Conservation (phyloP, 108 stramenopile genomes). For the Cylindrotheca fusiformis region DNA sequence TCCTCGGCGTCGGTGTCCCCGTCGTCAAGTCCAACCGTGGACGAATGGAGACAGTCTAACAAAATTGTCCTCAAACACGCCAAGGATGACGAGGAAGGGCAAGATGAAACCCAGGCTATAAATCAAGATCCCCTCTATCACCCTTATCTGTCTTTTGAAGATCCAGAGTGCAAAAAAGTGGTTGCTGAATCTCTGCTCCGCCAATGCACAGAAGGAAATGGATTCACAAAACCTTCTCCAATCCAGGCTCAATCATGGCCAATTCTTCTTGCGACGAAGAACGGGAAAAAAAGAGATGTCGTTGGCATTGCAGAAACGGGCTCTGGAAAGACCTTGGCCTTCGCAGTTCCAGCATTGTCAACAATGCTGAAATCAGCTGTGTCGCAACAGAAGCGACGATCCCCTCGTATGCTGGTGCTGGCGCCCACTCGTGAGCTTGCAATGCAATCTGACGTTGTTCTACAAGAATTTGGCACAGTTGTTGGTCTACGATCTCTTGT, state of each 20-base stretch:
- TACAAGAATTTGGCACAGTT: conserved; percentile 85
- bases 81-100: conserved; percentile 56
- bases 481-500: conserved; percentile 76
- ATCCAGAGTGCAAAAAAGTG: conserved; percentile 46
- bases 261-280: conserved; percentile 29
- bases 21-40: conserved; percentile 23
- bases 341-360: conserved; percentile 89
- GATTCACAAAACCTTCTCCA: conserved; percentile 87
- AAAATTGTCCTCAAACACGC: conserved; percentile 82
- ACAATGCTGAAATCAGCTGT: conserved; percentile 46
- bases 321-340: conserved; percentile 96
- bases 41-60: conserved; percentile 70
- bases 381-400: conserved; percentile 23
- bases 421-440: conserved; percentile 99
- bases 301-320: conserved; percentile 98
- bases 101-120: conserved; percentile 35
- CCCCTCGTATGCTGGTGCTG: conserved; percentile 92
- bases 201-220: conserved; percentile 78
- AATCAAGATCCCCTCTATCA: conserved; percentile 40
- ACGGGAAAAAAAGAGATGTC: conserved; percentile 60
- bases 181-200: conserved; percentile 45
- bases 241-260: conserved; percentile 99
- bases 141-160: conserved; percentile 66
- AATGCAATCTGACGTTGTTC: conserved; percentile 91
- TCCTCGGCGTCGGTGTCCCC: conserved; percentile 22